A percentile compares a stretch with the other conserved stretches of the same genome.
phyloP scores from a whole-genome alignment of 192 early-diverging fungal species.

The Umbelopsis ramanniana region DNA sequence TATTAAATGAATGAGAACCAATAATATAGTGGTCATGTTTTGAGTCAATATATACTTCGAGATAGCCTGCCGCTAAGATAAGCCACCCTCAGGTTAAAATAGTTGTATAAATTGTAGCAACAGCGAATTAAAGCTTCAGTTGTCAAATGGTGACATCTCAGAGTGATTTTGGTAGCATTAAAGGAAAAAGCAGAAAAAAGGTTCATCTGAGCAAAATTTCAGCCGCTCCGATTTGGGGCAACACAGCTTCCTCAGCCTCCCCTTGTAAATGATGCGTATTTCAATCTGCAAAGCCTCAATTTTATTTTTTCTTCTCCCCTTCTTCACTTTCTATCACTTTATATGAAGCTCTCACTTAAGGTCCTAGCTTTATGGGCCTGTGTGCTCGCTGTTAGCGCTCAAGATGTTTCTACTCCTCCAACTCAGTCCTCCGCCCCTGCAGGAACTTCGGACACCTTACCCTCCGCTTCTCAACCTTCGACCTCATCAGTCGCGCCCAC shows the following conservation, averaged over 20 bases:
- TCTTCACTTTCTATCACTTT: not conserved
- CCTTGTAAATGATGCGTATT: not conserved
- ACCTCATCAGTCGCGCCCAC: not conserved
- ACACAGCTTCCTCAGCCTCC: conserved; percentile 23
- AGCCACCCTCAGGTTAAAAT: no score
- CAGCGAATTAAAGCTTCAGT: no score
- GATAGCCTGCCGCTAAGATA: no score
- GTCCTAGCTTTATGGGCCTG: not conserved
- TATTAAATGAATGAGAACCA: no score
- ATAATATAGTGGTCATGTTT: no score
- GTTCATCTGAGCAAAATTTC: not conserved
- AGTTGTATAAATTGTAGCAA: no score
- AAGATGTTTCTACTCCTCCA: conserved; percentile 12
- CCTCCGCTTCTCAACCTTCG: not conserved
- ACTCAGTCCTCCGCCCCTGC: not conserved
- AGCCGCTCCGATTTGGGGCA: conserved; percentile 21
- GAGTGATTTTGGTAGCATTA: no score
- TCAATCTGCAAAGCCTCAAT: conserved; percentile 9
- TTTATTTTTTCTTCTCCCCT: not conserved
- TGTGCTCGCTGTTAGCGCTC: conserved; percentile 1
- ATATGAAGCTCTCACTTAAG: conserved; percentile 10
- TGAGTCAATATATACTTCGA: no score
- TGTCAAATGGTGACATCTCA: no score
- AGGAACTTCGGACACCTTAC: not conserved
- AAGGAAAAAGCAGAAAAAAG: no score